Conservation (phyloP, 805 yeast genomes). For the Torulaspora quercuum region DNA sequence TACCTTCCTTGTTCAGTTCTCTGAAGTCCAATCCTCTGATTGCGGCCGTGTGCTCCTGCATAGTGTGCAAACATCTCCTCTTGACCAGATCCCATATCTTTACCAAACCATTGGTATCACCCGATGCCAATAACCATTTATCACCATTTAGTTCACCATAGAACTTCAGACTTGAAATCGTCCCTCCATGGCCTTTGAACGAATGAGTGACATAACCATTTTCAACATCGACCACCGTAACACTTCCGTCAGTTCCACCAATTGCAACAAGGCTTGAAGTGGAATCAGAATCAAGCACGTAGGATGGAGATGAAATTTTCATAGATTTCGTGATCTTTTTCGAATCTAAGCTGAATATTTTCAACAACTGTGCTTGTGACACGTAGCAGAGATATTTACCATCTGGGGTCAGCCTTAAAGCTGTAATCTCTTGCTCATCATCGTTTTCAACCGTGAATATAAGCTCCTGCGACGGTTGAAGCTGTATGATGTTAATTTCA, state of each 20-base stretch:
- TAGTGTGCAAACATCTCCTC: conserved; percentile 61
- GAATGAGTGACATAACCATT: conserved; percentile 87
- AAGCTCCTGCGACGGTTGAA: conserved; percentile 39
- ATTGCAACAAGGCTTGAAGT: conserved; percentile 86
- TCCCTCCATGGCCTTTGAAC: conserved; percentile 89
- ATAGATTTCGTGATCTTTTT: conserved; percentile 46
- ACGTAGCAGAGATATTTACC: conserved; percentile 65
- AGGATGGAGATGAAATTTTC: conserved; percentile 75
- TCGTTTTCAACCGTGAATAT: conserved; percentile 71
- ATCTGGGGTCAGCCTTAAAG: conserved; percentile 72
- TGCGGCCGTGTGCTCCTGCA: conserved; percentile 75
- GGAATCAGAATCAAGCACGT: conserved; percentile 68
- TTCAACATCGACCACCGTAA: conserved; percentile 87
- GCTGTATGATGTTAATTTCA: conserved; percentile 66
- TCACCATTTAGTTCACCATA: conserved; percentile 66
- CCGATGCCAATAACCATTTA: conserved; percentile 75
- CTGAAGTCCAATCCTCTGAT: conserved; percentile 79
- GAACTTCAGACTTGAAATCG: conserved; percentile 72
- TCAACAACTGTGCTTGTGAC: conserved; percentile 79
- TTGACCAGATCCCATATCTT: conserved; percentile 64
- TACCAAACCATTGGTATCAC: conserved; percentile 56
- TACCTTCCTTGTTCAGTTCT: conserved; percentile 25
- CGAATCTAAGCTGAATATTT: conserved; percentile 47
- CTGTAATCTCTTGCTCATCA: conserved; percentile 75
- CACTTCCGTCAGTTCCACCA: conserved; percentile 93